Evolutionary conservation across 305 asterid genomes (phyloP).

Genomic region (Caryopteris hybrid): DNA sequence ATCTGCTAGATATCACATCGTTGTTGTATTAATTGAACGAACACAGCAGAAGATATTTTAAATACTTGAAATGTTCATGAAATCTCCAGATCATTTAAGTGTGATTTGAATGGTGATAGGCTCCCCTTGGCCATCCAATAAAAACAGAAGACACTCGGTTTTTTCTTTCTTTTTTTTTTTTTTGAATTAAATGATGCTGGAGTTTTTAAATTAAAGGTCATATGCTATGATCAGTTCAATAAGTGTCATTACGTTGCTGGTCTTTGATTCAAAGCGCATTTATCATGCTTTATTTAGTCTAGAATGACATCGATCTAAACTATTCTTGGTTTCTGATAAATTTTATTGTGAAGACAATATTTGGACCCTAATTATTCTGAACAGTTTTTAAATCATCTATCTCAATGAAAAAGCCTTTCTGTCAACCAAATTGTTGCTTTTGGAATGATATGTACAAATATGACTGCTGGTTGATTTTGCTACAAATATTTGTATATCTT

Average conservation of each 20-base stretch:
- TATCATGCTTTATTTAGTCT: background rate
- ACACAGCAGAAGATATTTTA: background rate
- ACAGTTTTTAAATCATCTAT: background rate
- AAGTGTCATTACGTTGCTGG: background rate
- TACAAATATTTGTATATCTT: background rate
- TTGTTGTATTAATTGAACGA: background rate
- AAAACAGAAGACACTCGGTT: no score
- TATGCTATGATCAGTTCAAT: background rate
- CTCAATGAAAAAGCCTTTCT: background rate
- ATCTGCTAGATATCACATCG: conserved; percentile 5
- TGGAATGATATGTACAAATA: background rate
- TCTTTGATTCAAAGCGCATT: background rate
- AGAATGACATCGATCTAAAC: background rate
- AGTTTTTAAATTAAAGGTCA: conserved; percentile 5
- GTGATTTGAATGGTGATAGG: background rate
- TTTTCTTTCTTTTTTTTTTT: conserved; percentile 8
- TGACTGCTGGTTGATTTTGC: conserved; percentile 2
- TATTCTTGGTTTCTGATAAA: background rate
- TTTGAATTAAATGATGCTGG: conserved; percentile 11
- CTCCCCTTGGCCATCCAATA: conserved; percentile 8
- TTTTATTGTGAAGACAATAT: background rate
- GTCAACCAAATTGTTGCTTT: background rate
- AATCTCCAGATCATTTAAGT: background rate
- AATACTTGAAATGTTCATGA: background rate
- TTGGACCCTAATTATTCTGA: background rate